Evolutionary conservation across 2,329 filamentous ascomycete genomes (phyloP).

Genomic region (Macrophomina tecta): DNA sequence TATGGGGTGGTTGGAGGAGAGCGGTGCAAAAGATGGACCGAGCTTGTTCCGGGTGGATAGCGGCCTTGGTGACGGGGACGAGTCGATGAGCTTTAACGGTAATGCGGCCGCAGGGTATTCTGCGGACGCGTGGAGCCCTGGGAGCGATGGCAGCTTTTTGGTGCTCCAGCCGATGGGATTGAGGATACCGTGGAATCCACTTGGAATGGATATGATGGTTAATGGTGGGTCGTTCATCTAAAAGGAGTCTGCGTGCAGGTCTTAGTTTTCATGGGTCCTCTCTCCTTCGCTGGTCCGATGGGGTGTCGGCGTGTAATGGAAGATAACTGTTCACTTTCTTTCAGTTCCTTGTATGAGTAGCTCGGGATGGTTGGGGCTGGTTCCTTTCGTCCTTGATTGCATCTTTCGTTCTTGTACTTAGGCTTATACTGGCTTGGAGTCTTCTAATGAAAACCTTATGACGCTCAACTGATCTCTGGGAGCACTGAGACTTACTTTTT

Average conservation of each 20-base stretch:
- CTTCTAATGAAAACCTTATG: too few relatives aligned
- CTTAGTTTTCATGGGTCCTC: not conserved
- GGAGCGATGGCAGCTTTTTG: constrained; percentile 3
- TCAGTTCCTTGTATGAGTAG: not conserved
- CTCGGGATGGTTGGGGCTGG: not conserved
- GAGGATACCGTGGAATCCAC: not conserved
- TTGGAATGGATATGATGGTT: not conserved
- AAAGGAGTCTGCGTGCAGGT: not conserved
- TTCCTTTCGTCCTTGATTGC: not conserved
- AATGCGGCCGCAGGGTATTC: not conserved
- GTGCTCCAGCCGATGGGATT: constrained; percentile 12
- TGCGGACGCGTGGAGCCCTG: not conserved
- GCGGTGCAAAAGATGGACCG: not conserved
- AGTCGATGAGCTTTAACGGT: not conserved
- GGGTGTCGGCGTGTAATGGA: not conserved
- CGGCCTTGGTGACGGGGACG: not conserved
- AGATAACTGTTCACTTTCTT: too few relatives aligned
- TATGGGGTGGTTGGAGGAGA: not conserved
- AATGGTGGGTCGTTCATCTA: not conserved
- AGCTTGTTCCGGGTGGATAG: not conserved
- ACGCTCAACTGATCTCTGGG: too few relatives aligned
- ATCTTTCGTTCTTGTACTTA: not conserved
- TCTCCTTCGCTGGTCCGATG: not conserved
- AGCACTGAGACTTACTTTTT: too few relatives aligned
- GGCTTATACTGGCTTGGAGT: not conserved